Conservation (phyloP, 208 protist species). For the Trypanosomatidae sp. region DNA sequence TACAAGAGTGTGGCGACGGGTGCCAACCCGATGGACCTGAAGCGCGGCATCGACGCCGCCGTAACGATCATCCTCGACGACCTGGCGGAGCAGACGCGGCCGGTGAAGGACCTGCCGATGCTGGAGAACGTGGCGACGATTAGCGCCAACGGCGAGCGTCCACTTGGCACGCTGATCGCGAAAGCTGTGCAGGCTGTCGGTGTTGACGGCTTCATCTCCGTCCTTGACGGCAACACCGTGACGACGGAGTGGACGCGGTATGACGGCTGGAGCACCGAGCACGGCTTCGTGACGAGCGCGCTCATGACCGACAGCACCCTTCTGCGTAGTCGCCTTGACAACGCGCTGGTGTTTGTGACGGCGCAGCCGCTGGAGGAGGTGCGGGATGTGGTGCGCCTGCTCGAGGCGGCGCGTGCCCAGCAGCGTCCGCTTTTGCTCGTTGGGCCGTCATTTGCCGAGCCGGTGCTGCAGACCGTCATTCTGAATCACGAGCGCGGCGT, state of each 20-base stretch:
- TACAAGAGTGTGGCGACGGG: constrained; percentile 98
- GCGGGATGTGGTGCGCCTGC: constrained; percentile 70
- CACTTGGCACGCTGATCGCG: constrained; percentile 99
- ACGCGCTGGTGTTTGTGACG: constrained; percentile 95
- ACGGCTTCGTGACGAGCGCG: constrained; percentile 99
- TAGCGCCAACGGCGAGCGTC: constrained; percentile 99
- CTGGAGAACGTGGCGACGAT: constrained; percentile 99
- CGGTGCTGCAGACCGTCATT: constrained; percentile 79
- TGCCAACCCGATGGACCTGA: constrained; percentile 99
- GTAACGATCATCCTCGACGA: constrained; percentile 92
- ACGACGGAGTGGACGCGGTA: constrained; percentile 98
- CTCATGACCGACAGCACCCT: constrained; percentile 99
- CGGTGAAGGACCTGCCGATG: constrained; percentile 97
- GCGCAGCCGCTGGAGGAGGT: constrained; percentile 85
- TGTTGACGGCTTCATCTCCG: constrained; percentile 99
- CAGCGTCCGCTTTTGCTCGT: constrained; percentile 86
- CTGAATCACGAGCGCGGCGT: constrained; percentile 98
- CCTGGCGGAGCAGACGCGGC: constrained; percentile 94
- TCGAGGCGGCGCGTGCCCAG: constrained; percentile 87
- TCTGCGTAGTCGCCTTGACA: constrained; percentile 97
- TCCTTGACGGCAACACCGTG: constrained; percentile 98
- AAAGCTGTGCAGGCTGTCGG: constrained; percentile 99
- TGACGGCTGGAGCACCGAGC: constrained; percentile 99
- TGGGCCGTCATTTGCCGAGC: constrained; percentile 66
- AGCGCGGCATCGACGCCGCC: constrained; percentile 98